Evolutionary conservation across 257 asterid species (phyloP), one percentile per base, ranked within the genome.

Genomic region (Buddleja alternifolia): DNA sequence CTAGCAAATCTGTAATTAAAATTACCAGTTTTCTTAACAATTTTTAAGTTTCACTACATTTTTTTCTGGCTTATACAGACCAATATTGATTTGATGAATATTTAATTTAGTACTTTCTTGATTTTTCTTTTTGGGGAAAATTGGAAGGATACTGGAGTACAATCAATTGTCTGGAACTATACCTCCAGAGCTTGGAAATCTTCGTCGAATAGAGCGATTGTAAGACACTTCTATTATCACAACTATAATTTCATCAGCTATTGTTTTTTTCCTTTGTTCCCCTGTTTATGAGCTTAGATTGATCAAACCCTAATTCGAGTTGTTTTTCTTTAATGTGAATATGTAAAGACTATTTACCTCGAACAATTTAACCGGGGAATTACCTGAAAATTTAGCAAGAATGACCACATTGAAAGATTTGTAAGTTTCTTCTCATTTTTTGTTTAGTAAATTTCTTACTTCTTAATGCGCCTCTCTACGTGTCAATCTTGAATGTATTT

Each of bases 111-210:
- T 12, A 9, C n/a, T 23, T 21, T 46, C 10, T 23, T 11, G 19
- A 1, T 2, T 24, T 58, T 56, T 7, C 25, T 21, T 60, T 36
- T 1, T n/a, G n/a, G n/a, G n/a, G 0, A 55, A 36, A 11, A 55
- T 50, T 14, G 68, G 32, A 19, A 58, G 66, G 68, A 81, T 67
- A 10, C 36, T 82, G 12, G 83, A 82, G 41, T 54, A 4, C 79
- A 82, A 82, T 79, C 82, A 70, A 39, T 48, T 82, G 52, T 70
- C 81, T 46, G 87, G 87, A 47, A 7, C 67, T 60, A 77, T 82
- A 60, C 87, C 87, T 76, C 77, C 79, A 8, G 77, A 82, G 75
- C 36, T 82, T 36, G 87, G 85, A 39, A 68, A 77, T 51, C 72
- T 76, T 51, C 15, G 75, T 29, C 42, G 25, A 40, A 15, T 77